Base-by-base conservation (phyloP, 1,139 yeast genomes). In the Magnusiomyces tetraspermus region DNA sequence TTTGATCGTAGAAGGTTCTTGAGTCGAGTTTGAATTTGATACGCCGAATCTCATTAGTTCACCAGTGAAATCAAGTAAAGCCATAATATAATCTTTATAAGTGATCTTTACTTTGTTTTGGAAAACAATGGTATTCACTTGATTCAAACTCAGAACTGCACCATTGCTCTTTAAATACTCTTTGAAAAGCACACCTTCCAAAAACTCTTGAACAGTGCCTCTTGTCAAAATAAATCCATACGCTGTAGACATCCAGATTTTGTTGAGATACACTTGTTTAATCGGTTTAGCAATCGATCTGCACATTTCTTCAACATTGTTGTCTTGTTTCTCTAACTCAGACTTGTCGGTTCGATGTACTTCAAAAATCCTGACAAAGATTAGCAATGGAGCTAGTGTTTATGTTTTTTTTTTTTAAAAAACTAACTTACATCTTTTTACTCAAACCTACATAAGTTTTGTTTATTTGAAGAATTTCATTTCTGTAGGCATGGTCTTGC, bases 21-120 rank as follows among this genome's bases (percentile, higher is more conserved):
- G 8, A 10, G 15, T 5, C 40, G 19, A 5, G 6, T n/a, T n/a
- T n/a, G 40, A 36, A 42, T 63, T 60, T 13, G 58, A 55, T 13
- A 71, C 68, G 10, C 72, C 66, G 53, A 63, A 68, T 38, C 75
- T 57, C 76, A 73, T 73, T 31, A 73, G 62, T 53, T 73, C 77
- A 0, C 77, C 77, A 0, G 76, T 71, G 51, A 73, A 61, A 57
- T 73, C 77, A 58, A 72, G 67, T 13, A 73, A 53, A 0, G 76
- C 77, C 66, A 72, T 64, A 23, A 73, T 57, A 57, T 68, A 73
- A 58, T 73, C 75, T 22, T 56, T 60, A 17, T 48, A 50, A 2
- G 60, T 52, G 3, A 62, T 49, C 19, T 52, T 44, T 1, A 58
- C 52, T 15, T 40, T 54, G 15, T n/a, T 36, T 8, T 8, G 11